Conservation (phyloP, 805 yeast genomes). For the Candida caryicola region DNA sequence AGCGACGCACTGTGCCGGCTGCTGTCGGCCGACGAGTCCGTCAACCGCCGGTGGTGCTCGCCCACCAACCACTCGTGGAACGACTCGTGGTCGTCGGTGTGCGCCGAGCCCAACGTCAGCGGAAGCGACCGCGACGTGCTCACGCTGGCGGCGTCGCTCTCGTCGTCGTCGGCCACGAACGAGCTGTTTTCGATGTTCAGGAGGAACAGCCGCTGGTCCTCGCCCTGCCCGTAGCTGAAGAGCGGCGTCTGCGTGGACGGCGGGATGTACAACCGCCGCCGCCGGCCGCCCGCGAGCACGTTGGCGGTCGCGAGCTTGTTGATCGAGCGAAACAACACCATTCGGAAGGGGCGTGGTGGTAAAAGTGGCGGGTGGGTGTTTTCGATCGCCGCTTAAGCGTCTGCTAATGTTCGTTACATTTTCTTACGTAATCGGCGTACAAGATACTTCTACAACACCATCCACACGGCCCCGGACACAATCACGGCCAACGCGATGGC, state of each 20-base stretch:
- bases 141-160: slow-evolving; percentile 41
- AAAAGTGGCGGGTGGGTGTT: too few species aligned
- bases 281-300: slow-evolving; percentile 32
- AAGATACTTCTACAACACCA: slow-evolving; percentile 52
- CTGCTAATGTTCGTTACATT: too few species aligned
- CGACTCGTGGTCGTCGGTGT: slow-evolving; percentile 36
- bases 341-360: slow-evolving; percentile 9
- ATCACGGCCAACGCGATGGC: slow-evolving; percentile 63
- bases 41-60: slow-evolving; percentile 39
- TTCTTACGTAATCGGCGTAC: too few species aligned
- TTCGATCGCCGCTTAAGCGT: too few species aligned
- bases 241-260: slow-evolving; percentile 44
- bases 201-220: slow-evolving; percentile 44
- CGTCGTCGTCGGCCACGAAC: slow-evolving; percentile 22
- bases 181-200: slow-evolving; percentile 38
- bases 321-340: slow-evolving; percentile 41
- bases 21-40: slow-evolving; percentile 16
- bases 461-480: slow-evolving; percentile 74
- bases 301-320: slow-evolving; percentile 42
- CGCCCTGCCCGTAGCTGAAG: slow-evolving; percentile 42
- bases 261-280: slow-evolving; percentile 42
- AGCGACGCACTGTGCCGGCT: slow-evolving; percentile 1
- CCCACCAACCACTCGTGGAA: slow-evolving; percentile 44
- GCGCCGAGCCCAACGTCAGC: slow-evolving; percentile 36
- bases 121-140: slow-evolving; percentile 42